Evolutionary conservation across 2,329 filamentous ascomycete genomes (phyloP), one percentile per base, ranked within the genome.

Genomic region (Exophiala sp.): DNA sequence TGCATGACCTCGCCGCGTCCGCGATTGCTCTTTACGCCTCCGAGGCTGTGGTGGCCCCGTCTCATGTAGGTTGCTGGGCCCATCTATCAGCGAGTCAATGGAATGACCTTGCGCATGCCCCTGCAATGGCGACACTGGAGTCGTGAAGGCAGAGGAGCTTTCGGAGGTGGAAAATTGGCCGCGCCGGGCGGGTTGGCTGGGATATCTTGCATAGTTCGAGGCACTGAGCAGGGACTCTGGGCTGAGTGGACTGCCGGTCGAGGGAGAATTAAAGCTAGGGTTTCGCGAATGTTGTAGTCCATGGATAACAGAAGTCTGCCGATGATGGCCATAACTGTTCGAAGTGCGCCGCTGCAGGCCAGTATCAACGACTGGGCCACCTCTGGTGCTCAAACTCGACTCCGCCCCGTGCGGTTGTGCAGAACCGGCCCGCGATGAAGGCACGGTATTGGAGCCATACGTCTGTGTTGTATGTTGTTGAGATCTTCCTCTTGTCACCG

Each of bases 261-360:
- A 80, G 49, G 86, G 81, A 65, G 87, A 89, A 58, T 83, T 81
- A 63, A 85, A 81, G 71, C 90, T 96, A 61, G 89, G 86, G 77
- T 94, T 95, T 70, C 91, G 73, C 49, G 79, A 85, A 69, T 98
- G 93, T 67, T 95, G 90, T 60, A 95, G 68, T 47, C 93, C 91
- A 80, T 97, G 88, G 50, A 97, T 90, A 61, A 97, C 96, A 42
- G 91, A 97, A 0, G 91, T 95, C 72, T 98, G 89, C 48, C 93
- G 84, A 70, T 97, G 89, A 68, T 98, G 90, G 52, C 87, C 88
- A 74, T 97, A 84, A 13, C 76, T 77, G 52, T 69, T 66, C 19
- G 74, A 77, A 8, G 73, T 66, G 56, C 75, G 76, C 56, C 76
- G 69, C 57, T 79, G 75, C 51, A 73, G 59, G 55, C 67, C 64